phyloP scores from a whole-genome alignment of 2,329 filamentous ascomycete genomes.

The Penicillium sclerotigenum region DNA sequence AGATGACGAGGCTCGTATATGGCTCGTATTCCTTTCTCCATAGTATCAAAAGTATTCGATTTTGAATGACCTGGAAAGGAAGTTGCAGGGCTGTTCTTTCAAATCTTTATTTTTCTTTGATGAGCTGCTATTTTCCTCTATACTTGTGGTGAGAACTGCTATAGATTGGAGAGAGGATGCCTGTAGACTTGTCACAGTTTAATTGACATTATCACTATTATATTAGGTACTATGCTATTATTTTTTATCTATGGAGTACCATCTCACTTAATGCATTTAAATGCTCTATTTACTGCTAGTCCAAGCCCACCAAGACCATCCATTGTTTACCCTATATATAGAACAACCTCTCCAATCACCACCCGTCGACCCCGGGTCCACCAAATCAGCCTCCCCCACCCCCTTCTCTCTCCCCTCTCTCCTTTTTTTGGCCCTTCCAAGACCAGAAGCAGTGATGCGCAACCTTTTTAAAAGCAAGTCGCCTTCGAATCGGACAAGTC shows the following conservation, averaged over 20 bases:
- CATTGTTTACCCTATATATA: constrained; percentile 12
- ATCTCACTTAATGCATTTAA: background rate
- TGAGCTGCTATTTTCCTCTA: background rate
- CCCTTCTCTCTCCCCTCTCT: background rate
- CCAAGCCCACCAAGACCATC: background rate
- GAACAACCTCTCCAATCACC: constrained; percentile 5
- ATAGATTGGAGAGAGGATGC: background rate
- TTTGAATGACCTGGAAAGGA: background rate
- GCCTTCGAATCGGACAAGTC: constrained; percentile 13
- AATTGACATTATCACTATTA: background rate
- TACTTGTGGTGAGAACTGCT: background rate
- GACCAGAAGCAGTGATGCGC: constrained; percentile 21
- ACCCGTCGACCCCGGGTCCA: background rate
- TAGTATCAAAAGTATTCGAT: background rate
- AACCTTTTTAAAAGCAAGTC: constrained; percentile 26
- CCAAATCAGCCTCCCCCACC: constrained; percentile 1
- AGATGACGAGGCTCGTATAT: background rate
- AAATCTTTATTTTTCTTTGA: background rate
- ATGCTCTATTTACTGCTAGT: background rate
- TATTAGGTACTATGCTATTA: background rate
- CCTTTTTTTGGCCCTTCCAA: background rate
- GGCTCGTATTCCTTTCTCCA: background rate
- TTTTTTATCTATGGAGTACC: no score
- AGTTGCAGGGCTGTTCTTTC: background rate
- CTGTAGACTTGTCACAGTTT: background rate